Base-by-base conservation (phyloP, 305 asterid species). In the Stenogyne calaminthoides region DNA sequence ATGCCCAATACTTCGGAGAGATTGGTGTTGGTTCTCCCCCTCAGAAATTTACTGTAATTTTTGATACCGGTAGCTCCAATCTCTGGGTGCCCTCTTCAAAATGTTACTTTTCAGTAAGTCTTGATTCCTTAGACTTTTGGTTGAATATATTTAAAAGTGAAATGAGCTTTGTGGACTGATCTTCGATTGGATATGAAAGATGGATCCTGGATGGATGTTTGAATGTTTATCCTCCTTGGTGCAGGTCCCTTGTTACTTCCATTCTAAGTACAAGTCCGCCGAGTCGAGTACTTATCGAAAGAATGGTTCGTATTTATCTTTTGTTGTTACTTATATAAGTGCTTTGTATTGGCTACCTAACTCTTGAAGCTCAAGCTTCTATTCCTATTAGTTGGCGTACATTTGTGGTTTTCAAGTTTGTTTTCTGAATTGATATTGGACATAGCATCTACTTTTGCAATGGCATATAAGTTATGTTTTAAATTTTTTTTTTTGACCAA, bases 1-100 rank as follows among this genome's bases (percentile, higher is more conserved):
- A 94, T 83, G 98, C 99, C 56, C 99, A 94, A 79, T 94, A 92
- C 84, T 92, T 83, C 72, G 99, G 99, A 29, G 99, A 88, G 89
- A 88, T 95, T 81, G 97, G 92, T 19, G 49, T 95, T 46, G 99
- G 99, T 32, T 71, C 89, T 55, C 99, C 98, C 5, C 91, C 94
- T 2, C 98, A 95, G 84, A 95, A 89, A 61, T 90, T 95, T 36
- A 90, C 97, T 25, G 97, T 95, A 74, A 92, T 95, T 64, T 95
- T 95, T 32, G 98, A 92, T 70, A 95, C 98, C 0, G 98, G 97
- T 55, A 95, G 97, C 84, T 86, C 99, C 66, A 92, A 95, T 78
- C 78, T 95, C 71, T 95, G 99, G 99, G 95, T 92, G 64, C 99
- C 99, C 15, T 95, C 99, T 29, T 16, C 95, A 1, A 92, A 90